phyloP scores from a whole-genome alignment of 306 rosid genomes.

The Quercus parvula region DNA sequence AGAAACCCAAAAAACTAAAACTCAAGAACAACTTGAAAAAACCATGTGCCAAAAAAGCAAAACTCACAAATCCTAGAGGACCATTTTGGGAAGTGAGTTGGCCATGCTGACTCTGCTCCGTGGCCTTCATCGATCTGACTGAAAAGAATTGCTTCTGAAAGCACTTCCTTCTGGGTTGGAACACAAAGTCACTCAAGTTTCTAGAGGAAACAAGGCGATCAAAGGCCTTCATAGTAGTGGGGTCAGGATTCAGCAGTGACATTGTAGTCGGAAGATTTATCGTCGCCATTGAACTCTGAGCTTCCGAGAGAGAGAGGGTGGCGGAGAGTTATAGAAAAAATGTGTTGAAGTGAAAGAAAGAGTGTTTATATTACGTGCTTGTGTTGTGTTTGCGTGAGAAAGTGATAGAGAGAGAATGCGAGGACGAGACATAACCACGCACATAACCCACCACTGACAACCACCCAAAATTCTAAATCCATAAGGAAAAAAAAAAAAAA shows the following conservation, averaged over 20 bases:
- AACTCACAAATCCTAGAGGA: constrained; percentile 40
- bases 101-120: constrained; percentile 32
- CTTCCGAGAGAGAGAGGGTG: neutral
- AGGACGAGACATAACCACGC: neutral
- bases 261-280: constrained; percentile 38
- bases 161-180: constrained; percentile 19
- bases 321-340: neutral
- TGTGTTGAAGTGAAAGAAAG: neutral
- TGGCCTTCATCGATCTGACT: constrained; percentile 34
- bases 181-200: constrained; percentile 24
- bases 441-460: too few relatives aligned
- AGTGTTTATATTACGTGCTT: neutral
- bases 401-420: neutral
- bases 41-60: neutral
- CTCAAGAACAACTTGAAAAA: constrained; percentile 7
- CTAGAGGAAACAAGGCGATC: constrained; percentile 42
- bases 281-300: constrained; percentile 45
- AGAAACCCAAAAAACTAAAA: neutral
- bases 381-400: too few relatives aligned
- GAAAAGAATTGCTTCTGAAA: constrained; percentile 9
- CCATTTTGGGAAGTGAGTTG: constrained; percentile 38
- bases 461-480: too few relatives aligned
- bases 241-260: constrained; percentile 39
- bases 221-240: neutral
- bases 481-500: too few relatives aligned